Evolutionary conservation across 2,329 filamentous ascomycete species (phyloP).

Genomic region (Colletotrichum sidae): DNA sequence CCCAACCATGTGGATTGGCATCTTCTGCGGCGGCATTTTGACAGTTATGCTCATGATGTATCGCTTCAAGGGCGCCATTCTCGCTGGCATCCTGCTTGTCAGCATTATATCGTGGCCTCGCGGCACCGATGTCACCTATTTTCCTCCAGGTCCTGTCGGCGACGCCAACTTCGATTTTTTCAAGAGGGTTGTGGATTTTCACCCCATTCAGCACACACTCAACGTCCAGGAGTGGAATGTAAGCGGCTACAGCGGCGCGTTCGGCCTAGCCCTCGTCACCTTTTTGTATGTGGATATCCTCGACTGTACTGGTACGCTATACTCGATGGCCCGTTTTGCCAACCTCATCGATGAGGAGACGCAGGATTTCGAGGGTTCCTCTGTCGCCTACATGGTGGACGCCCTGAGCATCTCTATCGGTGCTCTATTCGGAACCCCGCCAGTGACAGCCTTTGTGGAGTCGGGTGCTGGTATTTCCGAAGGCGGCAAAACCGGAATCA

Average conservation of each 20-base stretch:
- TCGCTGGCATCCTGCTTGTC: slow-evolving; percentile 84
- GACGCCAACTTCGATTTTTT: slow-evolving; percentile 85
- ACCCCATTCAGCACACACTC: slow-evolving; percentile 77
- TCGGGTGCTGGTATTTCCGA: slow-evolving; percentile 92
- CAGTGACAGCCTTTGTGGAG: slow-evolving; percentile 89
- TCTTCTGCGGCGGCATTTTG: slow-evolving; percentile 86
- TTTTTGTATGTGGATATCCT: slow-evolving; percentile 93
- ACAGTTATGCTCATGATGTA: slow-evolving; percentile 87
- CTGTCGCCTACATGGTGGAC: slow-evolving; percentile 86
- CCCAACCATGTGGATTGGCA: slow-evolving; percentile 87
- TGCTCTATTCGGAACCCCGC: slow-evolving; percentile 80
- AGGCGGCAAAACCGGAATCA: slow-evolving; percentile 87
- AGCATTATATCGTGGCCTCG: slow-evolving; percentile 92
- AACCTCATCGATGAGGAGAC: slow-evolving; percentile 84
- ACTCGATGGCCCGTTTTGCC: slow-evolving; percentile 89
- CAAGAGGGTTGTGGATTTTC: slow-evolving; percentile 87
- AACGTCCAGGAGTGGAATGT: slow-evolving; percentile 82
- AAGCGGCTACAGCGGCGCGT: slow-evolving; percentile 75
- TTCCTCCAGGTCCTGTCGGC: slow-evolving; percentile 78
- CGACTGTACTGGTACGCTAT: slow-evolving; percentile 86
- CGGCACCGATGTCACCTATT: slow-evolving; percentile 80
- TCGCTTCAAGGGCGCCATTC: slow-evolving; percentile 87
- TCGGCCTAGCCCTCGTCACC: slow-evolving; percentile 85
- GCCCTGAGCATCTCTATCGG: slow-evolving; percentile 83
- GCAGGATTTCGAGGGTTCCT: slow-evolving; percentile 88